Evolutionary conservation across 83 land plant species (phyloP), one percentile per base, ranked within the genome.

Genomic region (Diphasiastrum complanatum): DNA sequence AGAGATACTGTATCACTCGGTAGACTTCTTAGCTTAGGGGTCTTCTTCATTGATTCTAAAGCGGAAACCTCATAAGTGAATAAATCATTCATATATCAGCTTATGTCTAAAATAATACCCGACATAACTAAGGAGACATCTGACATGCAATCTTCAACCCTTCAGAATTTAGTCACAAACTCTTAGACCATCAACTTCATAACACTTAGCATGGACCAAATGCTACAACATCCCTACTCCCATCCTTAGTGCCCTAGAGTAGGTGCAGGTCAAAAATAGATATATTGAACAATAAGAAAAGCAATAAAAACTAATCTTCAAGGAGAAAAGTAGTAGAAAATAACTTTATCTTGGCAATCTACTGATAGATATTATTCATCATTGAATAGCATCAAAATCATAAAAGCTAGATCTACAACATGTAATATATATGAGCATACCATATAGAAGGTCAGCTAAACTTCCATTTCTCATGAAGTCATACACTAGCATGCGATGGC

Each of bases 401-500:
- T 5, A 25, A 4, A 4, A 12, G 5, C 60, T 63, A 2, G 29
- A 66, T 2, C 22, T 3, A 37, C 25, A 55, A 55, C 10, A 10
- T 8, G 60, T 19, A 26, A 29, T 4, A 62, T 51, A 30, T 33
- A 62, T 47, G 23, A 49, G 8, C 70, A 38, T 48, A 72, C 75
- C 75, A 59, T 51, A 32, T n/a, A 72, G 36, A 36, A 30, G 19
- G 30, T 34, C 18, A 11, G 33, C 63, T 12, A 72, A 58, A 32
- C 70, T 72, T 10, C 75, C 75, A 29, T 72, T 45, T 20, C 45
- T 65, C 75, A 72, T 72, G 40, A 22, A 72, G 16, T 72, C 75
- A 50, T 65, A 72, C 11, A 57, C 75, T 1, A 72, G 64, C 11
- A 72, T 55, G 26, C 75, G 47, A 32, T 51, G 75, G 33, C 69